Conservation (phyloP, 179 eudicot species). For the Spinacia oleracea region DNA sequence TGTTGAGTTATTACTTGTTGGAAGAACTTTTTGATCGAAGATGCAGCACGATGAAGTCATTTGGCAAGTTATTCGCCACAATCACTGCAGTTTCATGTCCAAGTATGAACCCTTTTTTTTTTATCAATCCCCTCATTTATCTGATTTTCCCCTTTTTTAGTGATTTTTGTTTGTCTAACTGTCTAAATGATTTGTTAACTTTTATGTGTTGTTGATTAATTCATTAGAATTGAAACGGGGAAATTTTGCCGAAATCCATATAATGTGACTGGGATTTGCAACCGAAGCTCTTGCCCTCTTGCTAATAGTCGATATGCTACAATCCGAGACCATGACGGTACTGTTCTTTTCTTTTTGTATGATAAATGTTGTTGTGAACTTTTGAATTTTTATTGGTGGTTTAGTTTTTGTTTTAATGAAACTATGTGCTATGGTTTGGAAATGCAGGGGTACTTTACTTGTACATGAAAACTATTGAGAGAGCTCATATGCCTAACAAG, state of each 20-base stretch:
- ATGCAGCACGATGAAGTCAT: conserved; percentile 99
- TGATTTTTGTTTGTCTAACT: neutral
- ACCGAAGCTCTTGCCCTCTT: conserved; percentile 97
- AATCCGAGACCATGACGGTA: conserved; percentile 85
- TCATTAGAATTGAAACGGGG: conserved; percentile 69
- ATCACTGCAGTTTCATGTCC: conserved; percentile 94
- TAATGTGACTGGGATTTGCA: conserved; percentile 90
- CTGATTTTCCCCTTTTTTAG: neutral
- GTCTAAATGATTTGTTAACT: neutral
- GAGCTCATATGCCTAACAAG: conserved; percentile 97
- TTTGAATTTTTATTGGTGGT: neutral
- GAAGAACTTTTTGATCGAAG: conserved; percentile 17
- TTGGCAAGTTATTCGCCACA: conserved; percentile 94
- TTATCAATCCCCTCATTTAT: too few relatives aligned
- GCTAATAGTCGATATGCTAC: conserved; percentile 94
- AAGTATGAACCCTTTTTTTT: conserved; percentile 64
- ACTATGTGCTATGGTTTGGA: conserved; percentile 16
- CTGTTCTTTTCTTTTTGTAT: neutral
- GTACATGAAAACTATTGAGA: conserved; percentile 94
- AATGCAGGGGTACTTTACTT: conserved; percentile 80
- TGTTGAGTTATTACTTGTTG: neutral
- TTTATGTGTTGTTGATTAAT: neutral
- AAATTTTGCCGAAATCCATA: conserved; percentile 90
- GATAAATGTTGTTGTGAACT: neutral
- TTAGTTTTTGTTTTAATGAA: neutral